Evolutionary conservation across 1,284 basidiomycete genomes (phyloP), one percentile per base, ranked within the genome.

Genomic region (Grifola frondosa): DNA sequence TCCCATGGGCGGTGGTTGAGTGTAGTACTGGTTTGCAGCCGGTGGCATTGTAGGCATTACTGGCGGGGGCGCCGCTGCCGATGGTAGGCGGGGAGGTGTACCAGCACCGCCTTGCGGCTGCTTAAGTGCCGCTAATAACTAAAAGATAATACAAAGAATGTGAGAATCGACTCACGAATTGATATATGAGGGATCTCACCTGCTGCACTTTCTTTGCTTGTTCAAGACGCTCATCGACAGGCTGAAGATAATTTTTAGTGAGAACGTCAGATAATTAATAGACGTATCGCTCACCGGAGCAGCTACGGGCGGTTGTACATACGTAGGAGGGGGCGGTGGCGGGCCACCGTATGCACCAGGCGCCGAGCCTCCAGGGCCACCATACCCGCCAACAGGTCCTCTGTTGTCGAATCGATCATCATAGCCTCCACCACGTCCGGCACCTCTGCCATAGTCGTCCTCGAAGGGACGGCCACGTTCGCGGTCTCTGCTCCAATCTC

Each of bases 201-300:
- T 88, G 85, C 56, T 91, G 88, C 2, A 91, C 88, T 63, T 80
- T 87, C 42, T 82, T 78, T 4, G 88, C 88, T 69, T 90, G 86
- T 56, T 90, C 88, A 20, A 91, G 68, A 19, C 87, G 83, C 42
- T 89, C 85, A 48, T 88, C 84, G 26, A 70, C 63, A 25, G 68
- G 59, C 69, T 71, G 46, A 8, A 17, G 21, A 29, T 39, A 15
- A 21, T 10, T 19, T 3, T 30, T 24, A 25, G 6, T 33, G 8
- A 35, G 19, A 8, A n/a, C 30, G n/a, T 10, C 15, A 15, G 8
- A 37, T 12, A 41, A 20, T 24, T 5, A 23, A 35, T n/a, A n/a
- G 5, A 55, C 58, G 50, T 28, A 67, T 65, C 20, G 53, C 57
- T 12, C n/a, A 57, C 48, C 24, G 59, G 46, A 8, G 55, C 49